Conservation (phyloP, 2,329 filamentous ascomycete genomes). For the Coniochaeta pulveracea region DNA sequence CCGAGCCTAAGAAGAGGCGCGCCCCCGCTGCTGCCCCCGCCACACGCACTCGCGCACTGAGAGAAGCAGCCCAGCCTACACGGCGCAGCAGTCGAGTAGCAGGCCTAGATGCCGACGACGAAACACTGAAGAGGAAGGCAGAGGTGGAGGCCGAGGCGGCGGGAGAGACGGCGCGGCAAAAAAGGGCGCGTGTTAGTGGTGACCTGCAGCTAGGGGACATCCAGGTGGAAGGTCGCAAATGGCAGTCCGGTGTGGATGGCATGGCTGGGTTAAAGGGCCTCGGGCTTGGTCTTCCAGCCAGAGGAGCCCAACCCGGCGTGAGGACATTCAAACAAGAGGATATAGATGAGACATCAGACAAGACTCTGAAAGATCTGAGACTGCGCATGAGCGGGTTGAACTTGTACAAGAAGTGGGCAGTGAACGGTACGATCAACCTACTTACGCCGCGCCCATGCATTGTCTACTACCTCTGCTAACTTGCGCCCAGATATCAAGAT, state of each 20-base stretch:
- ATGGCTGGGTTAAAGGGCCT: conserved; percentile 47
- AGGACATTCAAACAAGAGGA: conserved; percentile 82
- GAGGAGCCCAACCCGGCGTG: conserved; percentile 67
- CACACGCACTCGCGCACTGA: conserved; percentile 32
- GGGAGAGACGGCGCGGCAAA: conserved; percentile 36
- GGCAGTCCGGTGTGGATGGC: conserved; percentile 56
- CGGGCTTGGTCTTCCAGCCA: conserved; percentile 28
- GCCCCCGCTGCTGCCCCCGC: conserved; percentile 21
- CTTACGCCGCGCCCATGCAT: not conserved
- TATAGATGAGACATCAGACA: conserved; percentile 66
- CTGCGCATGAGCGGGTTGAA: conserved; percentile 66
- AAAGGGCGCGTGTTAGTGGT: conserved; percentile 40
- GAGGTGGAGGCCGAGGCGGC: conserved; percentile 36
- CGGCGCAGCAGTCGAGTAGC: conserved; percentile 48
- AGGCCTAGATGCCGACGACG: conserved; percentile 36
- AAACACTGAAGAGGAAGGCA: conserved; percentile 35
- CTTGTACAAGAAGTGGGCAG: conserved; percentile 75
- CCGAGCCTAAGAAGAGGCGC: conserved; percentile 19
- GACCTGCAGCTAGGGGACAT: conserved; percentile 66
- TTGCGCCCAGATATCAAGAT: conserved; percentile 66
- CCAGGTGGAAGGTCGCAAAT: conserved; percentile 68
- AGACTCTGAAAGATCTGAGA: conserved; percentile 60
- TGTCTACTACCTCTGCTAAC: not conserved
- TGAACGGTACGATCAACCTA: conserved; percentile 47
- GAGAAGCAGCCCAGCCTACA: conserved; percentile 35